A percentile compares a stretch with the other conserved stretches of the same genome.
These are phyloP conservation scores for Sanghuangporus baumii DNA, from an alignment of 1,284 basidiomycete species.

Conservation along the genomic window DNA sequence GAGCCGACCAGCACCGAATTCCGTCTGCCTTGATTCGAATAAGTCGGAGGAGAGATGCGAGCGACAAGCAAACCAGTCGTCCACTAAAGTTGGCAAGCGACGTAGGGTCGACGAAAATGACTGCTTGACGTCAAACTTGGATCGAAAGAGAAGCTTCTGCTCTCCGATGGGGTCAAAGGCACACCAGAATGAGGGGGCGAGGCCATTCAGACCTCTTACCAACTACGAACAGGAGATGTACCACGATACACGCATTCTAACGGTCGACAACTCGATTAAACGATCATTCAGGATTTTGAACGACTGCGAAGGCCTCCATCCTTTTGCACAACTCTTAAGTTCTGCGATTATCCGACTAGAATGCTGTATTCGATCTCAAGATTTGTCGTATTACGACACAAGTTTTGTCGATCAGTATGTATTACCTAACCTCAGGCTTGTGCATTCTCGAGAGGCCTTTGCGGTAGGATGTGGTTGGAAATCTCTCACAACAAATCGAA, in stretches of 20 bases:
- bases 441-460: slow-evolving; percentile 5
- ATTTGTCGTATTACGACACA: not conserved
- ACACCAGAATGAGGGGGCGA: not conserved
- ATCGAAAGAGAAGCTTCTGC: not conserved
- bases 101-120: not conserved
- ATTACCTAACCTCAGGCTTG: not conserved
- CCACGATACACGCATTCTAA: not conserved
- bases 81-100: not conserved
- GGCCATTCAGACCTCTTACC: not conserved
- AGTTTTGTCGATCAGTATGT: not conserved
- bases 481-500: not conserved
- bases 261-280: no score
- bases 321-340: not conserved
- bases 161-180: not conserved
- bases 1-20: not conserved
- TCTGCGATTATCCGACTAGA: not conserved
- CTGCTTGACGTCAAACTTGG: no score
- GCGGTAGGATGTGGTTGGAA: slow-evolving; percentile 1
- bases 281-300: no score
- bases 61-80: not conserved
- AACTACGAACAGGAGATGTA: not conserved
- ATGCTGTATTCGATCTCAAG: not conserved
- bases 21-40: not conserved
- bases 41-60: not conserved
- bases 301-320: not conserved